Evolutionary conservation across 2,329 filamentous ascomycete genomes (phyloP), one percentile per base, ranked within the genome.

Genomic region (Aspergillus sp.): DNA sequence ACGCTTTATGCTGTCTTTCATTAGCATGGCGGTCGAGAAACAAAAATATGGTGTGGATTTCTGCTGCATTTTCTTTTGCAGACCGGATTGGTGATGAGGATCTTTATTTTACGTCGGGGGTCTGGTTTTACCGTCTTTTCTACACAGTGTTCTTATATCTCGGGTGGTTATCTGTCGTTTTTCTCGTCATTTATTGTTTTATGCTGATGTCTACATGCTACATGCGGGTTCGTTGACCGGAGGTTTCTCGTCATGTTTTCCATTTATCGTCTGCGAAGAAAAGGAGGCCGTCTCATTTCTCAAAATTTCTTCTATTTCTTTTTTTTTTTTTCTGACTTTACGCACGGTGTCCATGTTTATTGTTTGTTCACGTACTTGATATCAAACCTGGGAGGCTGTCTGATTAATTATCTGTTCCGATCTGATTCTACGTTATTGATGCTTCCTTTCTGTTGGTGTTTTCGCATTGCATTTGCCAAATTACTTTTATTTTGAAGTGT

Each of bases 351-450:
- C 9, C 13, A 20, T 47, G 49, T 49, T 49, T 39, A 55, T 35
- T 46, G 44, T 35, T 48, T 41, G 17, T 56, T 5, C 5, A 37
- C 33, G 33, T 37, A 37, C 37, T 37, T 50, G 44, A 37, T 57
- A 43, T 60, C 51, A 53, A 52, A 57, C 48, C 50, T 65, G 66
- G 64, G 63, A 65, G 66, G 66, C 62, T 69, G 66, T 69, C 61
- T 69, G 66, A 68, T 68, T 61, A 68, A 53, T 30, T 48, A 53
- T 50, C 51, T 50, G 15, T 48, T 48, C n/a, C 35, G 35, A 2
- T 17, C n/a, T 42, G 33, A 23, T 41, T 45, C 32, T 43, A 27
- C 49, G 41, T 46, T 43, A 48, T 47, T 44, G 41, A 32, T n/a
- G 10, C 48, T 38, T 39, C 6, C 9, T 37, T 41, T 10, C 19